These are phyloP conservation scores for Arabidopsis hybrid DNA, from an alignment of 441 rosid species.

Conservation along the genomic window DNA sequence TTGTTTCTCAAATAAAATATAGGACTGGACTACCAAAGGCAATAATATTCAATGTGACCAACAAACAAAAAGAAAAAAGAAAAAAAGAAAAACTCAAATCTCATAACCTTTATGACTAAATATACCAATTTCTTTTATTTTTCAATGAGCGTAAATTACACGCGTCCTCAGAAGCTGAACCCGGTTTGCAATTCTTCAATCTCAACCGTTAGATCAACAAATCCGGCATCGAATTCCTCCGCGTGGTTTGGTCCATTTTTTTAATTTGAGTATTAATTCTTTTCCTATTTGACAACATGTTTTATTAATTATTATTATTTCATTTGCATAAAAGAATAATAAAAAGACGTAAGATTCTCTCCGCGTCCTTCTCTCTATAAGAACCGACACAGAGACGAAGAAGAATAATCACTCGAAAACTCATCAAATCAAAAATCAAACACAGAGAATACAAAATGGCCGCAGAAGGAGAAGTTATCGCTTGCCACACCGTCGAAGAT, in stretches of 20 bases:
- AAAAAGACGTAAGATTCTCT: conserved; percentile 18
- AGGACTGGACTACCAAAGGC: not conserved
- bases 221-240: conserved; percentile 30
- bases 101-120: too few relatives aligned
- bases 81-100: too few relatives aligned
- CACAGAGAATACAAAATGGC: conserved; percentile 48
- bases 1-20: not conserved
- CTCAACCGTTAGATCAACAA: conserved; percentile 5
- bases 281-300: too few relatives aligned
- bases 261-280: too few relatives aligned
- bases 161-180: not conserved
- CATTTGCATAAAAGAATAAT: not conserved
- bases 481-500: conserved; percentile 58
- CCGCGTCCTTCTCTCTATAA: not conserved
- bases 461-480: conserved; percentile 67
- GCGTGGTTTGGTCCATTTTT: conserved; percentile 12
- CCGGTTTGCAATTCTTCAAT: conserved; percentile 7
- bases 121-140: not conserved
- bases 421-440: not conserved
- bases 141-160: not conserved
- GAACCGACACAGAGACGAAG: conserved; percentile 3
- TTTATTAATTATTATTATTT: not conserved
- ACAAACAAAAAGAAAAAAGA: too few relatives aligned
- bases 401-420: not conserved
- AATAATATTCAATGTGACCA: not conserved